These are phyloP conservation scores for Isabelozyma rhagii DNA, from an alignment of 805 yeast genomes.

Conservation along the genomic window DNA sequence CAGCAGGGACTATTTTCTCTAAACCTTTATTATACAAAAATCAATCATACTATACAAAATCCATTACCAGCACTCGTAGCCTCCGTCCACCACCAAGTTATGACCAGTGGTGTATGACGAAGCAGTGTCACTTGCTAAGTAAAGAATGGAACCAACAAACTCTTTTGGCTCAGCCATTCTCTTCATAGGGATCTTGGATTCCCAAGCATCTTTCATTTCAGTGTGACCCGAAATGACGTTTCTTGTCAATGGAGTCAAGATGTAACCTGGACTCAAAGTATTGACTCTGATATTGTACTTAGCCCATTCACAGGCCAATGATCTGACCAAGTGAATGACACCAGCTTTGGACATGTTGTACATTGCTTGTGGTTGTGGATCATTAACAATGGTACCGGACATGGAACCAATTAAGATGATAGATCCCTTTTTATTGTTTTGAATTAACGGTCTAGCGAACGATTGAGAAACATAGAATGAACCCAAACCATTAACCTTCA, in stretches of 20 bases:
- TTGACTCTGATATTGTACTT: slow-evolving; percentile 71
- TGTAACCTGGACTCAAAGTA: slow-evolving; percentile 78
- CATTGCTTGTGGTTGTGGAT: slow-evolving; percentile 76
- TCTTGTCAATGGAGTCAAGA: slow-evolving; percentile 73
- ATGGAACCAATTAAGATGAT: slow-evolving; percentile 72
- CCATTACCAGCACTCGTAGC: slow-evolving; percentile 74
- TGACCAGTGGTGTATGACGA: slow-evolving; percentile 82
- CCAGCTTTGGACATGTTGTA: slow-evolving; percentile 88
- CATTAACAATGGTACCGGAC: slow-evolving; percentile 75
- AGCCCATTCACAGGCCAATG: slow-evolving; percentile 83
- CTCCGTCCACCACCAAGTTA: slow-evolving; percentile 82
- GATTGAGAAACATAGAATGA: slow-evolving; percentile 72
- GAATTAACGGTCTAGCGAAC: slow-evolving; percentile 65
- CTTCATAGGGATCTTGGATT: slow-evolving; percentile 66
- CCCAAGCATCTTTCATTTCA: slow-evolving; percentile 70
- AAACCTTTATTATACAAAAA: too few species aligned
- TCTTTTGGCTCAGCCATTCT: slow-evolving; percentile 86
- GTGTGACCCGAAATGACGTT: slow-evolving; percentile 61
- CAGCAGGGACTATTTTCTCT: neutral
- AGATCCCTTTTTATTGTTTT: slow-evolving; percentile 54
- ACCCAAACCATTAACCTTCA: slow-evolving; percentile 73
- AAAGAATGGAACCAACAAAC: slow-evolving; percentile 72
- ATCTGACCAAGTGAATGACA: slow-evolving; percentile 73
- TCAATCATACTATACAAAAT: neutral
- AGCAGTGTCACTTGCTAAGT: slow-evolving; percentile 68